Evolutionary conservation across 768 basidiomycete genomes (phyloP).

Genomic region (Boletus pseudopeckii): DNA sequence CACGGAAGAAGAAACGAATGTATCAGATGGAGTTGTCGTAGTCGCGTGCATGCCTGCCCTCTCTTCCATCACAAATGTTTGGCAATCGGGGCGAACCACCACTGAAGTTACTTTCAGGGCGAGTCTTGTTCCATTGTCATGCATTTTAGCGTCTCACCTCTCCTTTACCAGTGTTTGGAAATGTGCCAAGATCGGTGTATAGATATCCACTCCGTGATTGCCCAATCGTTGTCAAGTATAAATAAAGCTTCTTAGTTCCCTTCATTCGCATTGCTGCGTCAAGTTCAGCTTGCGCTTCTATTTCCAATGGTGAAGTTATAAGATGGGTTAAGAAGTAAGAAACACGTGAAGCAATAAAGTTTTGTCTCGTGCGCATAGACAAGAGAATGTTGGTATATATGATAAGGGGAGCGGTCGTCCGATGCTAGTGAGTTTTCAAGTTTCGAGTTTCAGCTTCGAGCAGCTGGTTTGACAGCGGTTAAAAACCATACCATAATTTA

Average conservation of each 20-base stretch:
- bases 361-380: neutral
- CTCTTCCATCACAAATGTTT: slow-evolving; percentile 76
- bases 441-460: neutral
- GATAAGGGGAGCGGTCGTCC: neutral
- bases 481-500: neutral
- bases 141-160: neutral
- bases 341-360: neutral
- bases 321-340: neutral
- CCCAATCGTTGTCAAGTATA: slow-evolving; percentile 55
- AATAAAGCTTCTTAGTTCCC: slow-evolving; percentile 10
- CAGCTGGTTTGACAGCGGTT: neutral
- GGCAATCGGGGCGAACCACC: slow-evolving; percentile 73
- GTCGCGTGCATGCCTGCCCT: slow-evolving; percentile 88
- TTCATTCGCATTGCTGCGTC: neutral
- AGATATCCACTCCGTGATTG: slow-evolving; percentile 73
- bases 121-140: slow-evolving; percentile 30
- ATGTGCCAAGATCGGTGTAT: slow-evolving; percentile 65
- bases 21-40: slow-evolving; percentile 64
- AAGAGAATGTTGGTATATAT: neutral
- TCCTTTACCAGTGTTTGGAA: slow-evolving; percentile 56
- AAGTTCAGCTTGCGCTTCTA: neutral
- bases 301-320: neutral
- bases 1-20: slow-evolving; percentile 58
- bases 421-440: neutral
- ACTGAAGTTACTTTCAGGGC: slow-evolving; percentile 55